phyloP scores from a whole-genome alignment of 306 rosid species.

The Hylodesmum podocarpum region DNA sequence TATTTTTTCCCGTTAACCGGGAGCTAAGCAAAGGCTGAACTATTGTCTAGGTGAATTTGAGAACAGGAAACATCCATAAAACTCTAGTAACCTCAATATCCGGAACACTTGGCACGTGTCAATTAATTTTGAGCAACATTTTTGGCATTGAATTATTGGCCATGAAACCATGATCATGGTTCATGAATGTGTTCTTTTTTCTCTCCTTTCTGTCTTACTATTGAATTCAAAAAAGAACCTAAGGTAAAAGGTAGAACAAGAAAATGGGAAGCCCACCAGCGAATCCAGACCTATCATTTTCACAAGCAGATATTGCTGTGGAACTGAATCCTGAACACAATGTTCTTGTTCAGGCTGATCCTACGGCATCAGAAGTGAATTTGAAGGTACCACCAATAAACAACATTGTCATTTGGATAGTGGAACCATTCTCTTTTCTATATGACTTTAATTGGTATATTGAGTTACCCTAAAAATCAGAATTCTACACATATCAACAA shows the following conservation, averaged over 20 bases:
- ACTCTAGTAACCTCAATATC: background rate
- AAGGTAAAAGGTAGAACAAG: background rate
- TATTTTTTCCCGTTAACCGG: background rate
- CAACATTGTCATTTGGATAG: background rate
- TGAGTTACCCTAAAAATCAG: no score
- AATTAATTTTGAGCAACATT: background rate
- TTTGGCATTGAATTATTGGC: background rate
- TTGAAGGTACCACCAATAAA: constrained; percentile 32
- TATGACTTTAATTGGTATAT: no score
- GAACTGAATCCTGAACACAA: constrained; percentile 41
- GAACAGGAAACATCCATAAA: constrained; percentile 9
- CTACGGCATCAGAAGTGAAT: constrained; percentile 38
- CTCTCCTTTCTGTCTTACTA: background rate
- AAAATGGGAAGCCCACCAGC: constrained; percentile 37
- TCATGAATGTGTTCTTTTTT: background rate
- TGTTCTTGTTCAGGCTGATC: constrained; percentile 39
- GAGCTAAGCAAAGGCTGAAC: constrained; percentile 2
- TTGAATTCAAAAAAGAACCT: background rate
- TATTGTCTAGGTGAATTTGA: constrained; percentile 30
- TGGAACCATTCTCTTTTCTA: background rate
- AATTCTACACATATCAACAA: no score
- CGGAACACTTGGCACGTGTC: constrained; percentile 22
- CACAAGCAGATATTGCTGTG: constrained; percentile 37
- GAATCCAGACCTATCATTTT: constrained; percentile 30
- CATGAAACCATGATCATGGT: background rate